phyloP scores from a whole-genome alignment of 805 yeast species.

The Torulaspora microellipsoides region DNA sequence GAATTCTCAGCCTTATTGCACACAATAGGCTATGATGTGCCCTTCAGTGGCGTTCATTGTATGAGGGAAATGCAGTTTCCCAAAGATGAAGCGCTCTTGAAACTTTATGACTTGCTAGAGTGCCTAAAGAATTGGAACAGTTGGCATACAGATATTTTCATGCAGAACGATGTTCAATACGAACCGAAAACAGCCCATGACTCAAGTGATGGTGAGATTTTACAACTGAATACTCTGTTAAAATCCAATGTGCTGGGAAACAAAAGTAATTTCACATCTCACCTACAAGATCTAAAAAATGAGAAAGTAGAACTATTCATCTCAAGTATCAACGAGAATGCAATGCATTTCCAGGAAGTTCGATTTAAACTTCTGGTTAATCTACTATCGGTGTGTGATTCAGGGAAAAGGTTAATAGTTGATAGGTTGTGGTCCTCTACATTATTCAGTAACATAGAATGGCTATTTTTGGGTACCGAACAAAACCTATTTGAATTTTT shows the following conservation, averaged over 20 bases:
- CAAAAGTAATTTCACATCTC: conserved; percentile 12
- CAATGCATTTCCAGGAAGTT: conserved; percentile 38
- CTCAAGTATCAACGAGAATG: conserved; percentile 22
- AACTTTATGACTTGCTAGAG: conserved; percentile 30
- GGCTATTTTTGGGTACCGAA: conserved; percentile 32
- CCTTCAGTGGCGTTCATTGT: conserved; percentile 7
- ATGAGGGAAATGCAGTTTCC: conserved; percentile 7
- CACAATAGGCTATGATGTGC: conserved; percentile 7
- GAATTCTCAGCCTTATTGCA: conserved; percentile 13
- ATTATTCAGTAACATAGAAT: conserved; percentile 35
- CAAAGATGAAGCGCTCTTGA: background rate
- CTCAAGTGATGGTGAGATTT: conserved; percentile 15
- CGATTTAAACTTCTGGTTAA: conserved; percentile 32
- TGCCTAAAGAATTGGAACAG: conserved; percentile 37
- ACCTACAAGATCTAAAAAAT: conserved; percentile 17
- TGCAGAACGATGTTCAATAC: conserved; percentile 17
- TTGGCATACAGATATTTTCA: conserved; percentile 32
- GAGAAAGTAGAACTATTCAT: conserved; percentile 25
- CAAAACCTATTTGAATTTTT: conserved; percentile 22
- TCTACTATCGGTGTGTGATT: conserved; percentile 17
- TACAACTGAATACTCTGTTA: conserved; percentile 31
- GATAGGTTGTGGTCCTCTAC: conserved; percentile 39
- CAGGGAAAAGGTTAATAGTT: conserved; percentile 31
- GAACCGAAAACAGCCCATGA: conserved; percentile 1
- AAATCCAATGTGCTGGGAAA: conserved; percentile 30